A percentile compares a stretch with the other conserved stretches of the same genome.
phyloP scores from a whole-genome alignment of 176 grass and related monocot genomes.

The Poa pratensis region DNA sequence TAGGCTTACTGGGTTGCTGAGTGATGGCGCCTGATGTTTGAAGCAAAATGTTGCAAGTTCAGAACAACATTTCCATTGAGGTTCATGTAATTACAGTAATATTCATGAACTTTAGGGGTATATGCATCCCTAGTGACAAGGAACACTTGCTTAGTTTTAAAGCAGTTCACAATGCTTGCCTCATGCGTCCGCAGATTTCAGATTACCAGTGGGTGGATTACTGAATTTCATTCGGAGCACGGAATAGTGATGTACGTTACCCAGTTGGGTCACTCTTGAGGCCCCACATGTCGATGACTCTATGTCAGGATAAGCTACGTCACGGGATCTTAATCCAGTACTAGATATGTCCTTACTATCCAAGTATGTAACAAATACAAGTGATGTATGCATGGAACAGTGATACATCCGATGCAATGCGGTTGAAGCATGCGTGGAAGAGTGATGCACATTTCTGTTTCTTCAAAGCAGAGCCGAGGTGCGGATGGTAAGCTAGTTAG shows the following conservation, averaged over 20 bases:
- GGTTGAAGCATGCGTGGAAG: neutral
- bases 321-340: too few species aligned
- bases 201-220: neutral
- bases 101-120: neutral
- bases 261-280: too few species aligned
- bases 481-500: neutral
- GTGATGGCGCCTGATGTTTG: neutral
- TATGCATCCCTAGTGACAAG: neutral
- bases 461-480: neutral
- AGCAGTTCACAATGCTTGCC: neutral
- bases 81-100: neutral
- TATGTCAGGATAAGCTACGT: too few species aligned
- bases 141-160: neutral
- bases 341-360: too few species aligned
- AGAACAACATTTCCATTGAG: neutral
- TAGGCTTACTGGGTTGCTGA: neutral
- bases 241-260: too few species aligned
- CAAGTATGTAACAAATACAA: too few species aligned
- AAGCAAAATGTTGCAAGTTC: neutral
- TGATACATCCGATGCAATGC: too few species aligned
- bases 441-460: neutral
- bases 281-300: too few species aligned
- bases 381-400: too few species aligned
- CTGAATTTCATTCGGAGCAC: too few species aligned
- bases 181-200: neutral